Conservation (phyloP, 164 flowering plant genomes). For the Umbellularia californica region DNA sequence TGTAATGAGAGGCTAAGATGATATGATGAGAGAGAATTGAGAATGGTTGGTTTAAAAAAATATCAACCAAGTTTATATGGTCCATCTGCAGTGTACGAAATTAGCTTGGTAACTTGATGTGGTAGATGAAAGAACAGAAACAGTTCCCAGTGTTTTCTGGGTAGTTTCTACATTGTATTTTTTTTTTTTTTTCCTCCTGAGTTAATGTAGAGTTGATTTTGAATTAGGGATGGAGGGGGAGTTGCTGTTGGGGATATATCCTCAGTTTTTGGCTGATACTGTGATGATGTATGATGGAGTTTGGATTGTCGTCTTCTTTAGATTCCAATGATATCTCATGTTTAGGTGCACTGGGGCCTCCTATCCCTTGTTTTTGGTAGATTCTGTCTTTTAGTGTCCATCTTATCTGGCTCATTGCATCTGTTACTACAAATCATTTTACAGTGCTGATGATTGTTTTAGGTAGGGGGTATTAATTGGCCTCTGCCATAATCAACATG, state of each 20-base stretch:
- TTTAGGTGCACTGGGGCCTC: not conserved
- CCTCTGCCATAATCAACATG: not conserved
- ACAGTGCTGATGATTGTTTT: not conserved
- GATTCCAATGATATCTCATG: constrained; percentile 1
- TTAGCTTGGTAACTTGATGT: too few species aligned
- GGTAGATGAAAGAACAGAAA: too few species aligned
- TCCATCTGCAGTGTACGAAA: not conserved
- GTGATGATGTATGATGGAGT: constrained; percentile 9
- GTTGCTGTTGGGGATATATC: constrained; percentile 13
- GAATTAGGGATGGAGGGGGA: not conserved
- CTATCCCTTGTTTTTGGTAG: not conserved
- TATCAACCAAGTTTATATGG: not conserved
- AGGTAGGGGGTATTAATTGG: not conserved
- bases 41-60: not conserved
- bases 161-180: not conserved
- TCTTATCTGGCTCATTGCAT: not conserved
- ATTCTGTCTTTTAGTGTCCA: not conserved
- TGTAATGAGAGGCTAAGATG: not conserved
- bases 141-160: not conserved
- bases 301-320: not conserved
- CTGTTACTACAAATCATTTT: not conserved
- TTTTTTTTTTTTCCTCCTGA: not conserved
- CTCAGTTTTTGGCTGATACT: constrained; percentile 19
- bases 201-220: constrained; percentile 6
- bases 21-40: not conserved